phyloP scores from a whole-genome alignment of 306 rosid genomes.

The Heteromeles arbutifolia region DNA sequence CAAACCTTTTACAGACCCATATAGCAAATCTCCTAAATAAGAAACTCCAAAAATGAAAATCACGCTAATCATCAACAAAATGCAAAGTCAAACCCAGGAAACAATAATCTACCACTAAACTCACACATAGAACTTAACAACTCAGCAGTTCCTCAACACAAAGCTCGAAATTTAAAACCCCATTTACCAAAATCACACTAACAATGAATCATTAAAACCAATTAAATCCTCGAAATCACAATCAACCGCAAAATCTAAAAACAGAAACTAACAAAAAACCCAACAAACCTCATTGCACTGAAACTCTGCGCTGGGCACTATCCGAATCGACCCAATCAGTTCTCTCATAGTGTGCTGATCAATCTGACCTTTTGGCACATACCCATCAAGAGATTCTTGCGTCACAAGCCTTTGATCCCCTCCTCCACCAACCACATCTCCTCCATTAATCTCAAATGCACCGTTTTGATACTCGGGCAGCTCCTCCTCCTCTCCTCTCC shows the following conservation, averaged over 20 bases:
- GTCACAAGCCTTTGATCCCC: constrained; percentile 26
- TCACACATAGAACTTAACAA: neutral
- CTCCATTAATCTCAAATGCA: constrained; percentile 70
- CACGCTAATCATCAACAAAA: neutral
- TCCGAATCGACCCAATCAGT: constrained; percentile 45
- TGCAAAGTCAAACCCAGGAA: neutral
- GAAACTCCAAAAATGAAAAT: neutral
- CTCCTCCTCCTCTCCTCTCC: constrained; percentile 70
- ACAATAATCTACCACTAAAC: neutral
- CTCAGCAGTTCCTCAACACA: neutral
- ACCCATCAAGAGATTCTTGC: constrained; percentile 34
- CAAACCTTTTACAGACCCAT: neutral
- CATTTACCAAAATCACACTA: neutral
- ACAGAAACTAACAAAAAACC: neutral
- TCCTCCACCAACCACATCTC: constrained; percentile 20
- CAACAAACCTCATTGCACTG: constrained; percentile 61
- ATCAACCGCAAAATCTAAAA: neutral
- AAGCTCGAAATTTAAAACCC: neutral
- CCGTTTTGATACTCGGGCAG: constrained; percentile 54
- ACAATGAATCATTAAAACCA: neutral
- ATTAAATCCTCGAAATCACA: neutral
- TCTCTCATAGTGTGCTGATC: constrained; percentile 65
- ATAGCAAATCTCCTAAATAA: neutral
- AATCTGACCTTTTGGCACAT: constrained; percentile 48
- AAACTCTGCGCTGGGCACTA: constrained; percentile 45